phyloP scores from a whole-genome alignment of 1,284 basidiomycete species.

The Lignosus rhinocerotis region DNA sequence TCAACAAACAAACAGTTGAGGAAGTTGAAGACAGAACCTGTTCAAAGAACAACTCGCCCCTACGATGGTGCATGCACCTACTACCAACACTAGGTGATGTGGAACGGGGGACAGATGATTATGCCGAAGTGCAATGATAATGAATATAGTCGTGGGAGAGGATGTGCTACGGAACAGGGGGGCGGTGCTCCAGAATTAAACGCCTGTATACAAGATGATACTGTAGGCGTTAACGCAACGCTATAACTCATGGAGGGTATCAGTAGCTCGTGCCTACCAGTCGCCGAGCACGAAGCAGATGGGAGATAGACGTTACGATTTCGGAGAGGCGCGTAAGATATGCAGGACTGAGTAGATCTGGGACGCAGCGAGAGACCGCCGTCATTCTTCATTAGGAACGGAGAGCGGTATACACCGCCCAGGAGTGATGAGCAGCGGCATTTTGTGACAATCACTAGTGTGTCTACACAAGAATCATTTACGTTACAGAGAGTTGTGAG shows the following conservation, averaged over 20 bases:
- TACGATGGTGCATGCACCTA: no score
- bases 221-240: no score
- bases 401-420: conserved; percentile 8
- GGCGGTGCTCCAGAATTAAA: not conserved
- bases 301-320: not conserved
- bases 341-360: not conserved
- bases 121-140: not conserved
- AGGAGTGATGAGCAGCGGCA: not conserved
- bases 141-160: no score
- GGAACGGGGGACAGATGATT: no score
- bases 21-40: no score
- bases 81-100: no score
- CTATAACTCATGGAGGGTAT: no score
- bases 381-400: conserved; percentile 6
- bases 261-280: not conserved
- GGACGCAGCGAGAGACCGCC: not conserved
- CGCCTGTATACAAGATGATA: not conserved
- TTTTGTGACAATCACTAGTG: not conserved
- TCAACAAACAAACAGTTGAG: no score
- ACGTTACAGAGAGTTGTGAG: not conserved
- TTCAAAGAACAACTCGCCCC: no score
- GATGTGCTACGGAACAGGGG: no score
- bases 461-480: not conserved
- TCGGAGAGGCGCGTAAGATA: not conserved
- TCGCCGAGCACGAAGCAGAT: not conserved